A percentile compares a stretch with the other conserved stretches of the same genome.
These are phyloP conservation scores for Santalum album DNA, from an alignment of 164 flowering plant genomes.

Conservation along the genomic window DNA sequence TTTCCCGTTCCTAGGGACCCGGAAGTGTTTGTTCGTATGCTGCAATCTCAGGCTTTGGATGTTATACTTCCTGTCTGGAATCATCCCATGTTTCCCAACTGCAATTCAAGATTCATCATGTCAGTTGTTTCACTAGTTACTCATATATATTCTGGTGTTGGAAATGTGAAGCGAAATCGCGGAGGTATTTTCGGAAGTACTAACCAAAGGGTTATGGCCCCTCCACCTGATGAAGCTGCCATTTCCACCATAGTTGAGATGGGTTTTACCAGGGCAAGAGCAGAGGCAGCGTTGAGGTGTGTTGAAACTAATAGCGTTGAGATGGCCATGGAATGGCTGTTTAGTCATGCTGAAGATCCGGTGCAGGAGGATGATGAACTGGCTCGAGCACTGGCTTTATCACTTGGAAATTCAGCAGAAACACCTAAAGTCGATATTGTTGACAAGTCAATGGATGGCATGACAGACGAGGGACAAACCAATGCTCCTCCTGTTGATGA, in stretches of 20 bases:
- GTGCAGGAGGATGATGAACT: conserved; percentile 94
- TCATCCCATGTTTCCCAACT: conserved; percentile 68
- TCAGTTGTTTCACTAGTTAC: conserved; percentile 65
- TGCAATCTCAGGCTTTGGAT: conserved; percentile 86
- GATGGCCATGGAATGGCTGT: conserved; percentile 97
- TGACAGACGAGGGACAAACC: conserved; percentile 41
- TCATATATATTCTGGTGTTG: conserved; percentile 74
- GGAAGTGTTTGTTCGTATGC: conserved; percentile 70
- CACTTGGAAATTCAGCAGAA: conserved; percentile 74
- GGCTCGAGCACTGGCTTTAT: conserved; percentile 89
- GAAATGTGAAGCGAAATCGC: conserved; percentile 55
- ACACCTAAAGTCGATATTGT: conserved; percentile 49
- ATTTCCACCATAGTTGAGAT: conserved; percentile 84
- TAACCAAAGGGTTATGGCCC: conserved; percentile 44
- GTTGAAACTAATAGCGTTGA: conserved; percentile 87
- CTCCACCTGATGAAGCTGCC: conserved; percentile 85
- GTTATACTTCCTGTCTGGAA: conserved; percentile 88
- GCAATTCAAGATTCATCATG: conserved; percentile 49
- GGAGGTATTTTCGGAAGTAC: conserved; percentile 43
- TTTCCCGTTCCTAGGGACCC: conserved; percentile 89
- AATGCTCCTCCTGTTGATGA: conserved; percentile 77
- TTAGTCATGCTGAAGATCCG: conserved; percentile 86
- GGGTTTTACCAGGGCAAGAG: conserved; percentile 91
- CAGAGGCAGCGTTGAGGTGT: conserved; percentile 82
- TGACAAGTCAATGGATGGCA: conserved; percentile 46